A percentile compares a stretch with the other conserved stretches of the same genome.
These are phyloP conservation scores for Rauvolfia tetraphylla DNA, from an alignment of 257 asterid species.

Conservation along the genomic window DNA sequence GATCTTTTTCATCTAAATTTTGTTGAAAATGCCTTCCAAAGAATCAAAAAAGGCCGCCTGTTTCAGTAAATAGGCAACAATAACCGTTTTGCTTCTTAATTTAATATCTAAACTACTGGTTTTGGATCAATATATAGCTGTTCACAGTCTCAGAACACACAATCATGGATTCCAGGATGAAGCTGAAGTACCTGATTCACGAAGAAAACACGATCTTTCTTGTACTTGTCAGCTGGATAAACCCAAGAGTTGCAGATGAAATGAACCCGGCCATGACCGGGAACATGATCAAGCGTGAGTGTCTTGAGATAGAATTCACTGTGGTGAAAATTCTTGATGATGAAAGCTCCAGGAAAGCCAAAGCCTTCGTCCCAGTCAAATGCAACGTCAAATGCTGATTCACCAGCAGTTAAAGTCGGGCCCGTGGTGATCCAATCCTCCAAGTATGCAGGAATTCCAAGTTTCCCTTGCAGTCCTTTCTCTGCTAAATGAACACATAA, in stretches of 20 bases:
- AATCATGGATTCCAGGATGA: too few species aligned
- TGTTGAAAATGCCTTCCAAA: too few species aligned
- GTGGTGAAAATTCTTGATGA: slow-evolving; percentile 25
- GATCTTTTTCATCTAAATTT: too few species aligned
- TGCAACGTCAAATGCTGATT: slow-evolving; percentile 20
- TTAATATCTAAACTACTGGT: too few species aligned
- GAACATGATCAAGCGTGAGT: slow-evolving; percentile 30
- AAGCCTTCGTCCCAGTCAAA: slow-evolving; percentile 26
- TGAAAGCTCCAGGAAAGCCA: slow-evolving; percentile 39
- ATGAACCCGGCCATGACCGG: slow-evolving; percentile 18
- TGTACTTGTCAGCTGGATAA: slow-evolving; percentile 28
- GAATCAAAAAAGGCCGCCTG: too few species aligned
- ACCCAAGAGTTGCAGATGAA: slow-evolving; percentile 44
- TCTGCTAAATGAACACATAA: neutral
- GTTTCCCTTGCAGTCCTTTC: slow-evolving; percentile 24
- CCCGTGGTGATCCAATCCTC: slow-evolving; percentile 21
- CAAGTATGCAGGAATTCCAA: slow-evolving; percentile 23
- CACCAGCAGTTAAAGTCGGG: slow-evolving; percentile 17
- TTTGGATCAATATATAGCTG: too few species aligned
- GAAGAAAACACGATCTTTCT: slow-evolving; percentile 34
- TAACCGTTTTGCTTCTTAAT: too few species aligned
- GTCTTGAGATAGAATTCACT: slow-evolving; percentile 40
- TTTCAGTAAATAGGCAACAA: neutral
- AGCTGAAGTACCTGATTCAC: slow-evolving; percentile 28
- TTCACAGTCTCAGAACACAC: too few species aligned